Evolutionary conservation across 1,284 basidiomycete genomes (phyloP).

Genomic region (Heterobasidion parviporum): DNA sequence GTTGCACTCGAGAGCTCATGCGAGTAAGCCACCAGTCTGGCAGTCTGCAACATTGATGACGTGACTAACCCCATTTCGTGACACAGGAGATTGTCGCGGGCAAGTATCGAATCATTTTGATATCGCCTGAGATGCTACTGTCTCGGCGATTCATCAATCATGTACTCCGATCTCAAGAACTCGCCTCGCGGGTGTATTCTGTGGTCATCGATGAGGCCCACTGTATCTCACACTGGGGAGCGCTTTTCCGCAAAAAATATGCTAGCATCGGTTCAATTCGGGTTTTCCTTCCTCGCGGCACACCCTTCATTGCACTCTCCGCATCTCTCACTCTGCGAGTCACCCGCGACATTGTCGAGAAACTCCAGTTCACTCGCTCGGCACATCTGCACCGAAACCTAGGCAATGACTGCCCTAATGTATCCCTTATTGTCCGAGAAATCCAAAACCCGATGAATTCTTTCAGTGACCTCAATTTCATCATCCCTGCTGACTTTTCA

Average conservation of each 20-base stretch:
- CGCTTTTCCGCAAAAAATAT: slow-evolving; percentile 32
- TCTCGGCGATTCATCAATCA: slow-evolving; percentile 22
- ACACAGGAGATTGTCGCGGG: slow-evolving; percentile 20
- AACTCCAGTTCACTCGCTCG: slow-evolving; percentile 20
- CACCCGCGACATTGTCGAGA: slow-evolving; percentile 20
- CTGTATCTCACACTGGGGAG: slow-evolving; percentile 31
- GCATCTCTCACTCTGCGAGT: slow-evolving; percentile 28
- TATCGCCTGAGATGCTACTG: slow-evolving; percentile 32
- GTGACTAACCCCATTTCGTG: background rate
- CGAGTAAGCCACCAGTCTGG: slow-evolving; percentile 17
- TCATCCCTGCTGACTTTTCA: slow-evolving; percentile 16
- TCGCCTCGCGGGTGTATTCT: slow-evolving; percentile 18
- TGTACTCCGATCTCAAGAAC: slow-evolving; percentile 22
- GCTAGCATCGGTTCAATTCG: slow-evolving; percentile 24
- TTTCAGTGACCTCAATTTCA: slow-evolving; percentile 27
- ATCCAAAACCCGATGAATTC: slow-evolving; percentile 28
- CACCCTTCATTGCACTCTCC: slow-evolving; percentile 28
- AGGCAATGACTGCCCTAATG: slow-evolving; percentile 31
- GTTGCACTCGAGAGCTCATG: slow-evolving; percentile 14
- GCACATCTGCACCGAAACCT: slow-evolving; percentile 16
- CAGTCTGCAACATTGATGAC: too few species aligned
- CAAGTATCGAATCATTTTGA: slow-evolving; percentile 26
- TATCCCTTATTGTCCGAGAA: slow-evolving; percentile 28
- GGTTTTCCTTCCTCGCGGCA: slow-evolving; percentile 23
- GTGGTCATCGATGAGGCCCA: slow-evolving; percentile 33